These are phyloP conservation scores for Urtica urens DNA, from an alignment of 306 rosid species.

Conservation along the genomic window DNA sequence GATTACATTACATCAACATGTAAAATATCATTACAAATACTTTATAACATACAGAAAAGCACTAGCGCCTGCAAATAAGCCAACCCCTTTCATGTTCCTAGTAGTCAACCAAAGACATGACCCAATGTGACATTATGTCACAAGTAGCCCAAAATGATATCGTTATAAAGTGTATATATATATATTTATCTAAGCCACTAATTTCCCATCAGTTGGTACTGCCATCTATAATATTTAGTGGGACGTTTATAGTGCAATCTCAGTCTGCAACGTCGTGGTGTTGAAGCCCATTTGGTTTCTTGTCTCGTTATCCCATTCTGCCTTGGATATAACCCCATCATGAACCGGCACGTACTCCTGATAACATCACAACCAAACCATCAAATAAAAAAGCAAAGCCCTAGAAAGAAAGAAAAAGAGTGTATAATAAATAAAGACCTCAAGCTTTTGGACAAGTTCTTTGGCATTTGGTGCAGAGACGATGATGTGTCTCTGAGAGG, in stretches of 20 bases:
- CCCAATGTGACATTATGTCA: too few species aligned
- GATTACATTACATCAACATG: too few species aligned
- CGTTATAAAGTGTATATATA: too few species aligned
- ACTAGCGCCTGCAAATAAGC: too few species aligned
- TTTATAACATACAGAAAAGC: too few species aligned
- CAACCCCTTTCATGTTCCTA: too few species aligned
- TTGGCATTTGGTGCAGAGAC: slow-evolving; percentile 44
- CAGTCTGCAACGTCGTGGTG: slow-evolving; percentile 30
- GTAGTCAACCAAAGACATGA: too few species aligned
- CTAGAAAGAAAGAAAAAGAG: not conserved
- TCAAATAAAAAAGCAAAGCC: slow-evolving; percentile 10
- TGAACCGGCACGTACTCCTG: slow-evolving; percentile 54
- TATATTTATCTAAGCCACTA: too few species aligned
- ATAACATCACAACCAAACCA: not conserved
- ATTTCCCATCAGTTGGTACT: too few species aligned
- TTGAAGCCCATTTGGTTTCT: slow-evolving; percentile 38
- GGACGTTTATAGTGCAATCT: slow-evolving; percentile 25
- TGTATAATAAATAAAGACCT: slow-evolving; percentile 21
- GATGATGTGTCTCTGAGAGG: slow-evolving; percentile 42
- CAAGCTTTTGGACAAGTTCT: slow-evolving; percentile 52
- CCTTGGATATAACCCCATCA: slow-evolving; percentile 37
- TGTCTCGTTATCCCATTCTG: slow-evolving; percentile 38
- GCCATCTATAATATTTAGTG: too few species aligned
- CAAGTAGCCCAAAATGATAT: too few species aligned
- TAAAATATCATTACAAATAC: too few species aligned